phyloP scores from a whole-genome alignment of 352 stramenopile species.

The Globisporangium megalacanthum region DNA sequence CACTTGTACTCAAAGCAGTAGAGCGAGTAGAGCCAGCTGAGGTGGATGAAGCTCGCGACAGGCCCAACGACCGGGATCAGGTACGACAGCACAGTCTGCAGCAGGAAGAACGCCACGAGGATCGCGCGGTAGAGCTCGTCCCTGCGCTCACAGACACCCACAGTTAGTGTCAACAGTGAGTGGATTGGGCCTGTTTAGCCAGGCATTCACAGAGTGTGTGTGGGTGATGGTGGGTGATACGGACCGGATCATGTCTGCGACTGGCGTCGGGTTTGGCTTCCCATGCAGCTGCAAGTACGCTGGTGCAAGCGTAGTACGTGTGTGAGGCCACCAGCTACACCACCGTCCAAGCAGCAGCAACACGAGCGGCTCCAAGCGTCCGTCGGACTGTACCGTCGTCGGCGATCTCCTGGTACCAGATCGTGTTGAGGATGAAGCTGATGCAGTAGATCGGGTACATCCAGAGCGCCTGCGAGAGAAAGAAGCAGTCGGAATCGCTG shows the following conservation, averaged over 20 bases:
- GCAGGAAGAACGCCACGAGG: conserved; percentile 80
- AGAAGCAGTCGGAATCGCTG: no score
- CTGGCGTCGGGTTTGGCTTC: conserved; percentile 65
- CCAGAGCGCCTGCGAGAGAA: conserved; percentile 54
- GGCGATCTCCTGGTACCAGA: conserved; percentile 89
- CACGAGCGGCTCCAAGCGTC: not conserved
- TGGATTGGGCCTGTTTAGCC: not conserved
- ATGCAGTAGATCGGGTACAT: conserved; percentile 92
- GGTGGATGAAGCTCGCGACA: conserved; percentile 73
- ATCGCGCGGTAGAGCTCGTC: conserved; percentile 86
- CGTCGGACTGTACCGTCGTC: conserved; percentile 56
- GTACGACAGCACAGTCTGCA: conserved; percentile 83
- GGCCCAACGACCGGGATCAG: conserved; percentile 71
- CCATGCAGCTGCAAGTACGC: conserved; percentile 79
- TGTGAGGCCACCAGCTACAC: not conserved
- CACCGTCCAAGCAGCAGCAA: not conserved
- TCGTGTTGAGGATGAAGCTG: conserved; percentile 89
- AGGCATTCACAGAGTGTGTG: not conserved
- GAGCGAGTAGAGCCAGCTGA: conserved; percentile 87
- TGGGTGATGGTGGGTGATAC: no score
- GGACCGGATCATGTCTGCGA: conserved; percentile 86
- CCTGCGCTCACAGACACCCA: conserved; percentile 12
- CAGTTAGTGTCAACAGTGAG: not conserved
- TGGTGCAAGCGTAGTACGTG: conserved; percentile 11
- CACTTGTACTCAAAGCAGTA: conserved; percentile 92